Conservation (phyloP, 495 filamentous ascomycete species). For the Neurospora africana region DNA sequence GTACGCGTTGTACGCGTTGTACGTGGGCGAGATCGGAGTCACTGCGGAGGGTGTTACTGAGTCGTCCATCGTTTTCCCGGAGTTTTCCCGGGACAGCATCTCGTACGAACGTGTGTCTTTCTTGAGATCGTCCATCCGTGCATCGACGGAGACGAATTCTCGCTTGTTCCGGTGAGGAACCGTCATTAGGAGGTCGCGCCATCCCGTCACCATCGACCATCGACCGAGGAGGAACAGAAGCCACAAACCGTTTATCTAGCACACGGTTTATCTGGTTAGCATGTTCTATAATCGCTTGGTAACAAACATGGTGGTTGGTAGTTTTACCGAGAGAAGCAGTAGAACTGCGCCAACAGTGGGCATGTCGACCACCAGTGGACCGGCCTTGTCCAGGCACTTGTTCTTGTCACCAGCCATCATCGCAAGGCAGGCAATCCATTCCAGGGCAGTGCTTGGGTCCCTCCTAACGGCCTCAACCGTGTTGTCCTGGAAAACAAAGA, state of each 20-base stretch:
- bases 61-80: slow-evolving; percentile 33
- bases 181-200: slow-evolving; percentile 54
- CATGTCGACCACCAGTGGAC: slow-evolving; percentile 54
- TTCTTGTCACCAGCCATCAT: slow-evolving; percentile 49
- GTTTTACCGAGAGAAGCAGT: slow-evolving; percentile 64
- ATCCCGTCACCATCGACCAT: slow-evolving; percentile 71
- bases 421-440: slow-evolving; percentile 66
- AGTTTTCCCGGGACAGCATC: slow-evolving; percentile 53
- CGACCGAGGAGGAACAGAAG: slow-evolving; percentile 70
- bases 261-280: slow-evolving; percentile 6
- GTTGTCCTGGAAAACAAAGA: slow-evolving; percentile 79
- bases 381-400: slow-evolving; percentile 49
- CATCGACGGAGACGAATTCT: slow-evolving; percentile 88
- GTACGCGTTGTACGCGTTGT: not conserved
- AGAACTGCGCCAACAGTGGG: slow-evolving; percentile 72
- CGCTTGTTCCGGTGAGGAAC: slow-evolving; percentile 32
- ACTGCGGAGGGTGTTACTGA: slow-evolving; percentile 36
- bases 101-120: slow-evolving; percentile 66
- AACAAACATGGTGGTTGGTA: not conserved
- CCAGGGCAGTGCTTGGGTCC: slow-evolving; percentile 39
- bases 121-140: slow-evolving; percentile 47
- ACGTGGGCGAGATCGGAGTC: slow-evolving; percentile 33
- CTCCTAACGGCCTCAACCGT: slow-evolving; percentile 45
- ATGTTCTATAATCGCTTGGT: not conserved
- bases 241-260: slow-evolving; percentile 74